Evolutionary conservation across 768 basidiomycete species (phyloP).

Genomic region (Hygrocybe coccinea): DNA sequence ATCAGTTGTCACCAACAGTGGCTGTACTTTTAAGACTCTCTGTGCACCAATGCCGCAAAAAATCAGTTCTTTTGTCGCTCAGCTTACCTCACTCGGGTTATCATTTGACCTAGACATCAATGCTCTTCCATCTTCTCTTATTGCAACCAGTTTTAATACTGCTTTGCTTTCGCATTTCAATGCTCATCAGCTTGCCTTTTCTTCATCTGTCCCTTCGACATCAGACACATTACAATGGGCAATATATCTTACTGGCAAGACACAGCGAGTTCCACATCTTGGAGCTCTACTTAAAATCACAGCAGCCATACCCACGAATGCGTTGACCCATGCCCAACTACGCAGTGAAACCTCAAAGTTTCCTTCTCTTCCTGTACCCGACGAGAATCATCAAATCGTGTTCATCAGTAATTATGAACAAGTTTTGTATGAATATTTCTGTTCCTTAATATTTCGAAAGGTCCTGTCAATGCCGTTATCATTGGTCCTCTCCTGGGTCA

Average conservation of each 20-base stretch:
- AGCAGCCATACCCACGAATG: neutral
- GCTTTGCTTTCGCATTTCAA: neutral
- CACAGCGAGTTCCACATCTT: too few species aligned
- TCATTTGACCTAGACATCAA: slow-evolving; percentile 1
- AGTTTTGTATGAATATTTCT: neutral
- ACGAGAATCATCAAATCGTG: neutral
- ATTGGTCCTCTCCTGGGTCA: neutral
- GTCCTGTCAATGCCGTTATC: neutral
- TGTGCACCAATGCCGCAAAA: neutral
- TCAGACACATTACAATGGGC: too few species aligned
- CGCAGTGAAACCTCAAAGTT: neutral
- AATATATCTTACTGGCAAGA: too few species aligned
- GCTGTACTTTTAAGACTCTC: neutral
- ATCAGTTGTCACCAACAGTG: neutral
- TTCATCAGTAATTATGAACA: neutral
- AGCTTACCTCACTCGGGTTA: neutral
- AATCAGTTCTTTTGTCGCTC: slow-evolving; percentile 1
- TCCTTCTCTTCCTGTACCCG: neutral
- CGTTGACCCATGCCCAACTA: neutral
- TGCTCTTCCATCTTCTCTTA: neutral
- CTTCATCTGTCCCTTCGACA: too few species aligned
- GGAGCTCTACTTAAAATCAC: too few species aligned
- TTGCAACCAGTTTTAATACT: neutral
- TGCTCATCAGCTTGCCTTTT: too few species aligned
- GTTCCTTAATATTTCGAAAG: neutral